Evolutionary conservation across 257 asterid genomes (phyloP).

Genomic region (Salvia miltiorrhiza): DNA sequence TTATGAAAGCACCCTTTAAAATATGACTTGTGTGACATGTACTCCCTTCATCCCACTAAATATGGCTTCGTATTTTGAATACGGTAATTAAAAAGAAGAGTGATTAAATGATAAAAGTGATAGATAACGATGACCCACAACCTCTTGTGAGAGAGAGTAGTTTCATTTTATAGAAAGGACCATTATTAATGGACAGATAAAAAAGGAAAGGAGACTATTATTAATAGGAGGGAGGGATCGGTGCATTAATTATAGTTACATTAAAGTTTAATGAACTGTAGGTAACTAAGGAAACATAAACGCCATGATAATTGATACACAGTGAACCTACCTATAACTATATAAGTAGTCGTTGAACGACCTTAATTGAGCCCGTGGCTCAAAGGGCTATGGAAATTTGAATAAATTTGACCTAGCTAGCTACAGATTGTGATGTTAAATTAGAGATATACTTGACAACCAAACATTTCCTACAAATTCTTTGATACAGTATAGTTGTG

Average conservation of each 20-base stretch:
- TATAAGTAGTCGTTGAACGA: conserved; percentile 22
- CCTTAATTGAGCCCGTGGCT: conserved; percentile 45
- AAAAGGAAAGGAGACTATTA: too few species aligned
- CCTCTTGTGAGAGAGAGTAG: too few species aligned
- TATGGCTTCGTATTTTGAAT: too few species aligned
- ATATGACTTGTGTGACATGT: too few species aligned
- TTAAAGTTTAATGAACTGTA: background rate
- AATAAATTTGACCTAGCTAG: background rate
- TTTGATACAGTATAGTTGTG: background rate
- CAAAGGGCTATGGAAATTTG: conserved; percentile 23
- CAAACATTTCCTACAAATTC: background rate
- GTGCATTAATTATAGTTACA: too few species aligned
- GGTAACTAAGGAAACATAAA: conserved; percentile 4
- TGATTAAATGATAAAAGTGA: too few species aligned
- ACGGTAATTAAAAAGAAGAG: too few species aligned
- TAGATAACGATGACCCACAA: too few species aligned
- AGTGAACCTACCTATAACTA: conserved; percentile 30
- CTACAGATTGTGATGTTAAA: background rate
- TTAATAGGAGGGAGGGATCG: too few species aligned
- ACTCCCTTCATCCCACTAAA: too few species aligned
- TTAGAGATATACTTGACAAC: background rate
- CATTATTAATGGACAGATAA: too few species aligned
- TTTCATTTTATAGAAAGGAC: too few species aligned
- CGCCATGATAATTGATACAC: conserved; percentile 22
- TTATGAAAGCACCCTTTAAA: background rate